Percentiles rank a stretch among this genome's conserved stretches.
Evolutionary conservation across 1,139 yeast genomes (phyloP).

Genomic region (Candida labiduridarum): DNA sequence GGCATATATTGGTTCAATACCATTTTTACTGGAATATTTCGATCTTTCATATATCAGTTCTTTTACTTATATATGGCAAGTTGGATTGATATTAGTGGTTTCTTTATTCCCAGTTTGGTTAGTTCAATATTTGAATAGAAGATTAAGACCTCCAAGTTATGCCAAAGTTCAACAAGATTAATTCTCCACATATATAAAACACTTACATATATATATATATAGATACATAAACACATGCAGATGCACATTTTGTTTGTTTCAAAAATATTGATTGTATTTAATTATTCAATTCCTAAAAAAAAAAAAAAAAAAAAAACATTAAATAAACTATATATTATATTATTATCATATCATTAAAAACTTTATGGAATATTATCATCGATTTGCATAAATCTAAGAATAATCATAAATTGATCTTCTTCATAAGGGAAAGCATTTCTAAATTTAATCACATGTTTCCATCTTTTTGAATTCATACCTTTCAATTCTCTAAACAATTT

Average conservation of each 20-base stretch:
- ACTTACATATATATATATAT: background rate
- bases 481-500: slow-evolving; percentile 36
- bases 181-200: no score
- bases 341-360: background rate
- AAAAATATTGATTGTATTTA: no score
- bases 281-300: background rate
- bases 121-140: slow-evolving; percentile 71
- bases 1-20: slow-evolving; percentile 72
- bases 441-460: slow-evolving; percentile 48
- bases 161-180: slow-evolving; percentile 89
- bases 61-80: slow-evolving; percentile 69
- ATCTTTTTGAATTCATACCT: slow-evolving; percentile 44
- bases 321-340: background rate
- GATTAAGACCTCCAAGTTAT: slow-evolving; percentile 88
- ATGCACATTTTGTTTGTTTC: background rate
- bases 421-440: slow-evolving; percentile 43
- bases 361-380: slow-evolving; percentile 13
- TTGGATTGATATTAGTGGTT: slow-evolving; percentile 60
- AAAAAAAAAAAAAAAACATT: background rate
- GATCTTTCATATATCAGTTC: slow-evolving; percentile 66
- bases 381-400: slow-evolving; percentile 38
- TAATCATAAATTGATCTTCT: slow-evolving; percentile 46
- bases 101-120: slow-evolving; percentile 92
- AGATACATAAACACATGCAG: background rate
- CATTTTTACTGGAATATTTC: slow-evolving; percentile 83